phyloP scores from a whole-genome alignment of 805 yeast species.

The Candida stauntonica region DNA sequence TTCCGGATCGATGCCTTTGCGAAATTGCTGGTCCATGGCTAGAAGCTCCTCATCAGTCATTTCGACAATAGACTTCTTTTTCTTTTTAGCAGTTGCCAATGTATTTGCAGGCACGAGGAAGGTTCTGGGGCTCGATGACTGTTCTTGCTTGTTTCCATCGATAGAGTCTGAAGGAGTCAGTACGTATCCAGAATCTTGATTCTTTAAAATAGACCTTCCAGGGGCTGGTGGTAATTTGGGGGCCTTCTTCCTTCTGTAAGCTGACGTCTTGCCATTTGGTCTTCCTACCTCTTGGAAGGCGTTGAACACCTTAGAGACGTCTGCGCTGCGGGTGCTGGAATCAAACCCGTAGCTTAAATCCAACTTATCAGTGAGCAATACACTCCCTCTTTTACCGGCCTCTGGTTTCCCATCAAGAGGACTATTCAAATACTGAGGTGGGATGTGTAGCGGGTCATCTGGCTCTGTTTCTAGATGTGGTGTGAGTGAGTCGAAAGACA shows the following conservation, averaged over 20 bases:
- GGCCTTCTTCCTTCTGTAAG: constrained; percentile 9
- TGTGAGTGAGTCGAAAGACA: constrained; percentile 25
- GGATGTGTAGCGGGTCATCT: constrained; percentile 24
- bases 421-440: constrained; percentile 20
- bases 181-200: neutral
- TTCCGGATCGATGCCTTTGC: constrained; percentile 19
- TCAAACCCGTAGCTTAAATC: constrained; percentile 25
- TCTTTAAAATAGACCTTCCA: constrained; percentile 22
- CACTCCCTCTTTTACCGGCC: too few species aligned
- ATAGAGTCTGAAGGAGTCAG: neutral
- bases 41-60: constrained; percentile 25
- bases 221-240: constrained; percentile 28
- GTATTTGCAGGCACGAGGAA: constrained; percentile 4
- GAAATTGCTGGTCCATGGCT: constrained; percentile 25
- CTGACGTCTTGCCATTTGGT: neutral
- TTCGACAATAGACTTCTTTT: constrained; percentile 26
- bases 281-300: constrained; percentile 16
- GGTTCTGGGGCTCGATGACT: neutral
- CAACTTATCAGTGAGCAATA: too few species aligned
- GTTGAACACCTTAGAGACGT: constrained; percentile 17
- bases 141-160: neutral
- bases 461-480: constrained; percentile 17
- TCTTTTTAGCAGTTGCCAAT: neutral
- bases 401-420: neutral
- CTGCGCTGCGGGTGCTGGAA: constrained; percentile 11